Evolutionary conservation across 257 asterid species (phyloP).

Genomic region (Solanum piurae): DNA sequence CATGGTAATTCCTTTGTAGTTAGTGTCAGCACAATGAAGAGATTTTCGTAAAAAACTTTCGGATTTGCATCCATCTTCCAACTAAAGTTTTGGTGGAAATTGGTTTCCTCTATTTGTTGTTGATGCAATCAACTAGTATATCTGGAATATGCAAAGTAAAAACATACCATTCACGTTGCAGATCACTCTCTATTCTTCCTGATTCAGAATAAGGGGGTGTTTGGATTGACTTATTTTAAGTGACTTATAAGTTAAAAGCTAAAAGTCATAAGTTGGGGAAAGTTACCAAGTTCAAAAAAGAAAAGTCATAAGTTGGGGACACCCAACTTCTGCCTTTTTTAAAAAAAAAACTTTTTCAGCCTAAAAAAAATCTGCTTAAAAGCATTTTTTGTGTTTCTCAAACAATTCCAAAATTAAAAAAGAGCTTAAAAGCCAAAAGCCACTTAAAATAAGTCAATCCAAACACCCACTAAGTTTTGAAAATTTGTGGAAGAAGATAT

Average conservation of each 20-base stretch:
- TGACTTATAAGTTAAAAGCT: not conserved
- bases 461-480: not conserved
- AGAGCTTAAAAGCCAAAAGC: not conserved
- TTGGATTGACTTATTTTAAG: not conserved
- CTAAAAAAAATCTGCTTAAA: not conserved
- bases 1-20: not conserved
- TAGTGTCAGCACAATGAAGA: not conserved
- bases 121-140: not conserved
- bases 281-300: no score
- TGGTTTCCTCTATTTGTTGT: not conserved
- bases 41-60: not conserved
- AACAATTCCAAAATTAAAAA: not conserved
- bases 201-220: not conserved
- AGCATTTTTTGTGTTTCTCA: not conserved
- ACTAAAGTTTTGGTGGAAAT: not conserved
- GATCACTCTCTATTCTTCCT: not conserved
- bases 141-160: not conserved
- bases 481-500: not conserved
- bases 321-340: not conserved
- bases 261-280: not conserved
- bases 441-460: not conserved
- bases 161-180: not conserved
- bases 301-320: not conserved
- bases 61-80: not conserved
- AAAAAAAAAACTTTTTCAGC: not conserved